Evolutionary conservation across 1,284 basidiomycete genomes (phyloP).

Genomic region (Apiotrichum laibachii): DNA sequence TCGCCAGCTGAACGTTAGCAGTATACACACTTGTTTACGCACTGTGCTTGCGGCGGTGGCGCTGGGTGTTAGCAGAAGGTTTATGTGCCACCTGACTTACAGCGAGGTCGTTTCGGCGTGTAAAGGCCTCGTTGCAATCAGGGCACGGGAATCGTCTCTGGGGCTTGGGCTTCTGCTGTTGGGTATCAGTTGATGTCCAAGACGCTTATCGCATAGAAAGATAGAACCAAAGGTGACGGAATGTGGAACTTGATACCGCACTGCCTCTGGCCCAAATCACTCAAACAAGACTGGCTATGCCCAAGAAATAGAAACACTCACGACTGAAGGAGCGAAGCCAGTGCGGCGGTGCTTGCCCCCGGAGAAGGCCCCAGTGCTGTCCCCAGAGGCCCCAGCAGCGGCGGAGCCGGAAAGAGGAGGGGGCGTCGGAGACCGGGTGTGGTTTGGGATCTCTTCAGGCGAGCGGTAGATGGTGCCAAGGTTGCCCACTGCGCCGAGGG

Average conservation of each 20-base stretch:
- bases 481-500: neutral
- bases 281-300: too few relatives aligned
- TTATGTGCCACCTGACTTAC: slow-evolving; percentile 3
- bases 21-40: neutral
- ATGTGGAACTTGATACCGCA: too few relatives aligned
- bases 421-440: neutral
- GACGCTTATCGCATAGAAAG: too few relatives aligned
- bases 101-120: slow-evolving; percentile 21
- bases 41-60: slow-evolving; percentile 26
- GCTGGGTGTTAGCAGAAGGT: slow-evolving; percentile 6
- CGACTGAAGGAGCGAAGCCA: slow-evolving; percentile 3
- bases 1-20: slow-evolving; percentile 19
- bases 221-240: too few relatives aligned
- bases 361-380: too few relatives aligned
- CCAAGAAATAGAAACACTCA: neutral
- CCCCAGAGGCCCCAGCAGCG: neutral
- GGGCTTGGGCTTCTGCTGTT: slow-evolving; percentile 4
- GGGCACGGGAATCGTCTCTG: slow-evolving; percentile 19
- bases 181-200: neutral
- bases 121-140: slow-evolving; percentile 24
- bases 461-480: neutral
- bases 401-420: neutral
- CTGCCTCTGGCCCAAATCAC: too few relatives aligned
- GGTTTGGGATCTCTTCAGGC: neutral
- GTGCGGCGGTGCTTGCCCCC: slow-evolving; percentile 1